phyloP scores from a whole-genome alignment of 1,284 basidiomycete species.

The Ganoderma meredithae region DNA sequence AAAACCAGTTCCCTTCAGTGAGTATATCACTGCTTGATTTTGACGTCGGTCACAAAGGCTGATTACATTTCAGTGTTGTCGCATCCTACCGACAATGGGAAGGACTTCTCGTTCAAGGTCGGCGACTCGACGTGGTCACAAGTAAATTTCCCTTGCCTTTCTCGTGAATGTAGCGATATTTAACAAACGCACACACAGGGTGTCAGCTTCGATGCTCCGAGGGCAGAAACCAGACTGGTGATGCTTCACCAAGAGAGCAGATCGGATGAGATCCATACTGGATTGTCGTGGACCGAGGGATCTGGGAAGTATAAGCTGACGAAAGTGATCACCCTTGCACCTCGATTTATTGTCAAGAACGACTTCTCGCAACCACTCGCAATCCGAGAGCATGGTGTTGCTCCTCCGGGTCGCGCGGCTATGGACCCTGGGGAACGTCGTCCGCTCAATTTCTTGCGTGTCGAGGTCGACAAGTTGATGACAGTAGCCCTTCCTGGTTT shows the following conservation, averaged over 20 bases:
- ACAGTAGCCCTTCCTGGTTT: conserved; percentile 88
- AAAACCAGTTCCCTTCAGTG: conserved; percentile 78
- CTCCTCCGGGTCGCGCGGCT: conserved; percentile 72
- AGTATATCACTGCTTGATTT: conserved; percentile 41
- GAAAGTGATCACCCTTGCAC: conserved; percentile 93
- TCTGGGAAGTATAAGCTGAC: conserved; percentile 96
- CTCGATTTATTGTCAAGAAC: conserved; percentile 93
- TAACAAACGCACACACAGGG: conserved; percentile 50
- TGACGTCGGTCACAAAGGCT: conserved; percentile 45
- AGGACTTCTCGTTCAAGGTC: conserved; percentile 86
- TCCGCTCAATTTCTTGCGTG: conserved; percentile 76
- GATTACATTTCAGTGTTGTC: conserved; percentile 75
- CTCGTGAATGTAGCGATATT: conserved; percentile 13
- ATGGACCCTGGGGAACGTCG: conserved; percentile 75
- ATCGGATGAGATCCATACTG: conserved; percentile 86
- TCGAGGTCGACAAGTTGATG: conserved; percentile 74
- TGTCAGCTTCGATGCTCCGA: conserved; percentile 91
- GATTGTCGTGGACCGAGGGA: conserved; percentile 93
- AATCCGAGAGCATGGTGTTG: conserved; percentile 87
- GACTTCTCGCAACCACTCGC: conserved; percentile 73
- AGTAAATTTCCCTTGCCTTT: conserved; percentile 48
- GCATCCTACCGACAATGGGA: conserved; percentile 83
- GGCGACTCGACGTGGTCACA: conserved; percentile 95
- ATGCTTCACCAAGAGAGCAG: conserved; percentile 74
- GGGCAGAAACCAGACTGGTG: conserved; percentile 88